Evolutionary conservation across 2,329 filamentous ascomycete genomes (phyloP), one percentile per base, ranked within the genome.

Genomic region (Beauveria varroae): DNA sequence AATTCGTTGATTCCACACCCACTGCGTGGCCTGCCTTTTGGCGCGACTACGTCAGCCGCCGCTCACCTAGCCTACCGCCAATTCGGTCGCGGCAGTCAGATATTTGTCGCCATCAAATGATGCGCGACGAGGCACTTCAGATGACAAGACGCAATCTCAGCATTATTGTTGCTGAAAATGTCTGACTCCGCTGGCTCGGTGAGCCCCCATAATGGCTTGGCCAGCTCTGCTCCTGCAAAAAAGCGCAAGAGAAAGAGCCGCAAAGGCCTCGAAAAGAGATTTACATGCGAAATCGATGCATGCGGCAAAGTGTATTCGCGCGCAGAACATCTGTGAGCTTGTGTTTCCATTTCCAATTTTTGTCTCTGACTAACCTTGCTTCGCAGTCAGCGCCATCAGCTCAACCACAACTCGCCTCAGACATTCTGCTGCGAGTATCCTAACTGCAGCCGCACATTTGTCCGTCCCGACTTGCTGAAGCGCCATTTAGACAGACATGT

Each of bases 261-360:
- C 65, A 92, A 92, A 72, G 88, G 88, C 3, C 76, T 91, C 46
- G 89, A 92, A 72, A 93, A 92, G 76, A 86, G 87, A 69, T 93
- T 92, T 65, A 87, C 90, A 69, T 99, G 95, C 71, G 87, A 89
- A 5, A 86, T 91, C 63, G 87, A 90, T 65, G 91, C 89, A 44
- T 99, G 95, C 69, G 93, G 91, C 46, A 99, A 97, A 80, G 96
- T 89, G 72, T 99, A 99, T 73, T 97, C 93, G 28, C 85, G 95
- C 71, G 93, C 95, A 9, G 95, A 98, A 76, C 95, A 99, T 78
- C 79, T 99, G 78, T 97, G 84, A 81, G 81, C 62, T 41, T 62
- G 68, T 75, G 3, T n/a, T n/a, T 6, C 20, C 10, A 44, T 58
- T 60, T 70, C 74, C 24, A 8, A 8, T 26, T n/a, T 16, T 24